Evolutionary conservation across 805 yeast genomes (phyloP).

Genomic region (Kluyveromyces siamensis): DNA sequence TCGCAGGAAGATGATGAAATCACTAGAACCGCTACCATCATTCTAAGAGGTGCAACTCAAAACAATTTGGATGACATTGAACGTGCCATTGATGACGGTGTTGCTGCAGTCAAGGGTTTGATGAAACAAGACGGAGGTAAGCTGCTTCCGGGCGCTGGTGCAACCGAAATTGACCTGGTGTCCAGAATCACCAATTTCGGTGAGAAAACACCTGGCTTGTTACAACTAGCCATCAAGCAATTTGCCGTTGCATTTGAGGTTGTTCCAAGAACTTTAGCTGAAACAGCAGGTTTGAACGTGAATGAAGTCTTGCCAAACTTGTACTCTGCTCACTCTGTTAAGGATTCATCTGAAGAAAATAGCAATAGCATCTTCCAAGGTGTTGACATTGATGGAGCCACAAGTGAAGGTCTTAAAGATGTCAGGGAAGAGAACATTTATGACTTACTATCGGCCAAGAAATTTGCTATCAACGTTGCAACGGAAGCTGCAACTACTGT

Average conservation of each 20-base stretch:
- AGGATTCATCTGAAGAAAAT: conserved; percentile 5
- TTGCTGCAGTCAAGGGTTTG: conserved; percentile 81
- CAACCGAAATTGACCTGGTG: conserved; percentile 82
- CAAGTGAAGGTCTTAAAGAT: conserved; percentile 60
- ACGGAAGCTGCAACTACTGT: conserved; percentile 92
- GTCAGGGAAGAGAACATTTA: conserved; percentile 59
- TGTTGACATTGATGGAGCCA: conserved; percentile 73
- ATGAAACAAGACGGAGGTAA: conserved; percentile 69
- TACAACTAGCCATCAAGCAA: conserved; percentile 89
- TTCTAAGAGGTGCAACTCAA: conserved; percentile 93
- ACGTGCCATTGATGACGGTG: conserved; percentile 96
- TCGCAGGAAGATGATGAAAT: conserved; percentile 54
- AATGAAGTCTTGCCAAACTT: conserved; percentile 82
- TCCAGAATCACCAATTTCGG: conserved; percentile 74
- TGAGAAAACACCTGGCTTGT: conserved; percentile 85
- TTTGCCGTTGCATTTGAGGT: conserved; percentile 94
- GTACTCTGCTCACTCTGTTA: conserved; percentile 71
- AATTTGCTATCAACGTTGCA: conserved; percentile 83
- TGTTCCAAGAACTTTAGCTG: conserved; percentile 85
- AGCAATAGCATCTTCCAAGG: conserved; percentile 37
- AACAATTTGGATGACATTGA: conserved; percentile 89
- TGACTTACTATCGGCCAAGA: conserved; percentile 74
- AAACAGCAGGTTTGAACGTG: conserved; percentile 87
- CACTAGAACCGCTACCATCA: conserved; percentile 85
- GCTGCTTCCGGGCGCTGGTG: conserved; percentile 93